These are phyloP conservation scores for Umbelopsis isabellina DNA, from an alignment of 192 early-diverging fungal genomes.

Conservation along the genomic window DNA sequence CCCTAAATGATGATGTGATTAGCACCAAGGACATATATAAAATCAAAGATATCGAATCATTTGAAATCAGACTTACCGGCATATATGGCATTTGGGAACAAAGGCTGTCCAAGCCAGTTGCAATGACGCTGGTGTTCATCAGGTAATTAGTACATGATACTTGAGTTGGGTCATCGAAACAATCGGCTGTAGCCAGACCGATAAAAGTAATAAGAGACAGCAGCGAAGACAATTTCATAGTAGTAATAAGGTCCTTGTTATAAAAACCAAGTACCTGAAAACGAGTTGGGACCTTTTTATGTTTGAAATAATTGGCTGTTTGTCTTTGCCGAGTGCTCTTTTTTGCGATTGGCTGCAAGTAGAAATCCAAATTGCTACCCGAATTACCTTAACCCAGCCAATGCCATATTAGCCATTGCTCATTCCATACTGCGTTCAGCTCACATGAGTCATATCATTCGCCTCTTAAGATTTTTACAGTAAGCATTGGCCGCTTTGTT, in stretches of 20 bases:
- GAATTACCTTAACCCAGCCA: too few species aligned
- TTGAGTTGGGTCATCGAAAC: not conserved
- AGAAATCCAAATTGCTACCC: too few species aligned
- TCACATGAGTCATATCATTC: too few species aligned
- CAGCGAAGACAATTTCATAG: not conserved
- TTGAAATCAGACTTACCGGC: slow-evolving; percentile 42
- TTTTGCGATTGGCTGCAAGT: slow-evolving; percentile 7
- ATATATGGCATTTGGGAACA: slow-evolving; percentile 55
- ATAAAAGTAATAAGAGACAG: not conserved
- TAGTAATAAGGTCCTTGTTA: not conserved
- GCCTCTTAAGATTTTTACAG: too few species aligned
- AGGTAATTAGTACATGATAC: not conserved
- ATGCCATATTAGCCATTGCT: too few species aligned
- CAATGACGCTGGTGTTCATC: slow-evolving; percentile 20
- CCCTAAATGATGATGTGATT: not conserved
- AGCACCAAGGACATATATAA: not conserved
- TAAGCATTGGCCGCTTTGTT: too few species aligned
- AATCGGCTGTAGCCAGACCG: not conserved
- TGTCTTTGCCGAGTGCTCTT: not conserved
- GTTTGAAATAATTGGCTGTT: slow-evolving; percentile 14
- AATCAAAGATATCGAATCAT: too few species aligned
- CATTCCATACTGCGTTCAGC: too few species aligned
- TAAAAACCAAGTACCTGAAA: too few species aligned
- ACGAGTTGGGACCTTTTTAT: not conserved
- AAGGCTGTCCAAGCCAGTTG: slow-evolving; percentile 36